phyloP scores from a whole-genome alignment of 2,329 filamentous ascomycete genomes.

The Penicillium sp. region DNA sequence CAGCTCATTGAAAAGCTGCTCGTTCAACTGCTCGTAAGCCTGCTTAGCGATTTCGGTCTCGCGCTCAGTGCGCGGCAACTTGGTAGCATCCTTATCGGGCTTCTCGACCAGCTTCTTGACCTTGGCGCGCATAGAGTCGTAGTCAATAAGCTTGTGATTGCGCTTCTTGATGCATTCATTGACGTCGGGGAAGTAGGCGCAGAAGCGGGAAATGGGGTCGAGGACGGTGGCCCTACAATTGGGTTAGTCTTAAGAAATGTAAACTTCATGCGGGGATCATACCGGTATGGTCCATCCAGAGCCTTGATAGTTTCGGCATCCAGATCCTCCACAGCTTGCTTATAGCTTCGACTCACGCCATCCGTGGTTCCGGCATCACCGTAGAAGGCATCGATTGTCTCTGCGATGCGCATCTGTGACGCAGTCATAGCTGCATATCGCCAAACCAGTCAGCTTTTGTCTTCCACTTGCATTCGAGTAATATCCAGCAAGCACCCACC shows the following conservation, averaged over 20 bases:
- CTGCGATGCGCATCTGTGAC: slow-evolving; percentile 98
- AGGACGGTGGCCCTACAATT: slow-evolving; percentile 75
- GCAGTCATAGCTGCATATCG: slow-evolving; percentile 83
- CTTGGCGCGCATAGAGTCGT: slow-evolving; percentile 91
- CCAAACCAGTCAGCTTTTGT: slow-evolving; percentile 1
- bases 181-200: slow-evolving; percentile 97
- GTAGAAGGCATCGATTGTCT: slow-evolving; percentile 99
- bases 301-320: slow-evolving; percentile 99
- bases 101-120: slow-evolving; percentile 98
- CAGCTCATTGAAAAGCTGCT: slow-evolving; percentile 88
- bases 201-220: slow-evolving; percentile 93
- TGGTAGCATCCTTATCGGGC: slow-evolving; percentile 96
- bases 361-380: slow-evolving; percentile 93
- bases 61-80: slow-evolving; percentile 92
- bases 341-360: slow-evolving; percentile 94
- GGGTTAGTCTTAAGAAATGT: background rate
- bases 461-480: background rate
- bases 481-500: slow-evolving; percentile 52
- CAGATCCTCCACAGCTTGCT: slow-evolving; percentile 95
- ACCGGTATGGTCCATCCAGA: slow-evolving; percentile 91
- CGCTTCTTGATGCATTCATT: slow-evolving; percentile 99
- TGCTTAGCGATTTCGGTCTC: slow-evolving; percentile 92
- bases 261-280: slow-evolving; percentile 22
- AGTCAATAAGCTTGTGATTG: slow-evolving; percentile 96
- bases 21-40: slow-evolving; percentile 95